Evolutionary conservation across 2,329 filamentous ascomycete species (phyloP), one percentile per base, ranked within the genome.

Genomic region (Aureobasidium melanogenum): DNA sequence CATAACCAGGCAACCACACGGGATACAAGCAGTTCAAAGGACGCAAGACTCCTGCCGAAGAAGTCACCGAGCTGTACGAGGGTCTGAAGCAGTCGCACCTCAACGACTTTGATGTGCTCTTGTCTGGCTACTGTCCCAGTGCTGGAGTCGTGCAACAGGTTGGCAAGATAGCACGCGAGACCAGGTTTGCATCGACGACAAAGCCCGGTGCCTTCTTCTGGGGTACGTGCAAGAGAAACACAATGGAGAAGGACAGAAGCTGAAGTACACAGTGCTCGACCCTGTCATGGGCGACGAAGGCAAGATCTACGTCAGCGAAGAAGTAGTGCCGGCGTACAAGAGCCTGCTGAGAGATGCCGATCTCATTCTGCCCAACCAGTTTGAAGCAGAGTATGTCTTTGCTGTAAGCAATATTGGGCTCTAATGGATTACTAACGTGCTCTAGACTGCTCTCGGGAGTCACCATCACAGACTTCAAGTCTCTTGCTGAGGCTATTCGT

Each of bases 241-340:
- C 5, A 65, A 12, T 12, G 26, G 52, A 10, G 6, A 44, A 17
- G 10, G n/a, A 43, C 14, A 39, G n/a, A 39, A 34, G 50, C 50
- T 50, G 43, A 57, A 38, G 32, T 22, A 30, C 43, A 60, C 64
- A 85, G 90, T 96, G 2, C 82, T 99, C 28, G 94, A 99, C 73
- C 94, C 95, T 0, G 94, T 99, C 51, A 99, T 99, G 94, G 94
- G 94, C 32, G 94, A 99, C 72, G 91, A 97, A 69, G 94, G 91
- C 54, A 85, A 83, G 66, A 80, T 99, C 14, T 99, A 99, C 71
- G 93, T 99, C 8, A 89, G 88, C 6, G 87, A 93, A 68, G 91
- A 96, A 65, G 91, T 96, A 3, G 89, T 97, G 17, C 92, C 92
- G 0, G 91, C 89, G 15, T 99, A 97, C 74, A 93, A 91, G 75